Percentiles rank a stretch among this genome's conserved stretches.
These are phyloP conservation scores for Rhynchosporium agropyri DNA, from an alignment of 2,329 filamentous ascomycete genomes.

Conservation along the genomic window DNA sequence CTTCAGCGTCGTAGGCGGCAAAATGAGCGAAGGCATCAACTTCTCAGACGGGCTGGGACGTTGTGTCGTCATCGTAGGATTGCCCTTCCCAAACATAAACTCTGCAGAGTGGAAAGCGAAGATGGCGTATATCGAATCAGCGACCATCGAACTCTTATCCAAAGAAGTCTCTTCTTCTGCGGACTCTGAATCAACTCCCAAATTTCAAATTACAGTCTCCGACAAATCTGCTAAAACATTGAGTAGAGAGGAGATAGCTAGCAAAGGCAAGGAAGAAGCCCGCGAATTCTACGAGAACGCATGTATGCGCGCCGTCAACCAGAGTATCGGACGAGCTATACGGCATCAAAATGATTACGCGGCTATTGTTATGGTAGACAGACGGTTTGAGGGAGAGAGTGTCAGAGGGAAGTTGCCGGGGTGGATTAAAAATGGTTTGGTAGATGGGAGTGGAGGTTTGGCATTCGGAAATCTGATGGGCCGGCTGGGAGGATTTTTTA, in stretches of 20 bases:
- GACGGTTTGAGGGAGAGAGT: slow-evolving; percentile 71
- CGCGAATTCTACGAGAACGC: slow-evolving; percentile 90
- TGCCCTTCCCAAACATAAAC: slow-evolving; percentile 90
- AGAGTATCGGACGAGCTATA: slow-evolving; percentile 92
- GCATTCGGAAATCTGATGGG: slow-evolving; percentile 62
- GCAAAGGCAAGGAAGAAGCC: slow-evolving; percentile 56
- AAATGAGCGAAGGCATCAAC: slow-evolving; percentile 97
- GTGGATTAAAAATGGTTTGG: slow-evolving; percentile 81
- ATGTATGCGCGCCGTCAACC: slow-evolving; percentile 96
- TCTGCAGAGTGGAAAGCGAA: slow-evolving; percentile 93
- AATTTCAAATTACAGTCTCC: no score
- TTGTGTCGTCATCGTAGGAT: slow-evolving; percentile 85
- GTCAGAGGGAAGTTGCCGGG: slow-evolving; percentile 80
- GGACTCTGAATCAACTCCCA: no score
- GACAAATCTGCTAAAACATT: neutral
- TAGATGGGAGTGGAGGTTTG: slow-evolving; percentile 51
- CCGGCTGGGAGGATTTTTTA: slow-evolving; percentile 59
- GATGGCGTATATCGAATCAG: slow-evolving; percentile 79
- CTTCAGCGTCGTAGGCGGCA: slow-evolving; percentile 89
- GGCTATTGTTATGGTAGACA: slow-evolving; percentile 82
- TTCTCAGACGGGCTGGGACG: slow-evolving; percentile 90
- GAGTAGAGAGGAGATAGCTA: slow-evolving; percentile 44
- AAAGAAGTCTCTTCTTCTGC: neutral
- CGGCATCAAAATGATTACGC: slow-evolving; percentile 88
- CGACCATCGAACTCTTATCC: slow-evolving; percentile 47